Evolutionary conservation across 495 filamentous ascomycete genomes (phyloP).

Genomic region (Xylaria venustula): DNA sequence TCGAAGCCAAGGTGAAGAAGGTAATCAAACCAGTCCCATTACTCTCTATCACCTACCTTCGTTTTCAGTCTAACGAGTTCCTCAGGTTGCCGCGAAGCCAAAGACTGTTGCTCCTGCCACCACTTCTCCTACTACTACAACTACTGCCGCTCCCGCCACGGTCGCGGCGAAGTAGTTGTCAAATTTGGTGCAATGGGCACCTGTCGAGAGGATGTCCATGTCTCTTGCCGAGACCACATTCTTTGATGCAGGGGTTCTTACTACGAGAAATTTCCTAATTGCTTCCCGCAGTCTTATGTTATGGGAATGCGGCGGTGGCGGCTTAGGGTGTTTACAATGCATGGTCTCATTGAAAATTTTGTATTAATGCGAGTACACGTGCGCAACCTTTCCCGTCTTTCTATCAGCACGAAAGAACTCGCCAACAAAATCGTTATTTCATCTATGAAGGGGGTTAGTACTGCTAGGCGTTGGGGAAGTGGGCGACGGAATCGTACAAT

Average conservation of each 20-base stretch:
- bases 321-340: not conserved
- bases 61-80: not conserved
- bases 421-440: not conserved
- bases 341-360: not conserved
- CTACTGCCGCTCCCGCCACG: too few species aligned
- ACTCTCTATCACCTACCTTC: not conserved
- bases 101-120: not conserved
- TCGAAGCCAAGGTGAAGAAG: conserved; percentile 23
- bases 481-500: conserved; percentile 4
- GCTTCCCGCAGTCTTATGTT: not conserved
- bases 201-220: not conserved
- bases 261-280: not conserved
- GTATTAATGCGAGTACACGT: not conserved
- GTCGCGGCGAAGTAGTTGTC: not conserved
- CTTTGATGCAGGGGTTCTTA: not conserved
- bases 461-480: conserved; percentile 13
- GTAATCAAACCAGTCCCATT: not conserved
- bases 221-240: not conserved
- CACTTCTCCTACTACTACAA: too few species aligned
- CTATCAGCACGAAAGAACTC: not conserved
- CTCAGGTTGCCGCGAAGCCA: conserved; percentile 39
- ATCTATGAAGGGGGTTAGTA: not conserved
- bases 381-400: not conserved
- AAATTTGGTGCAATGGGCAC: not conserved
- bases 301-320: not conserved